Percentiles rank a stretch among this genome's conserved stretches.
Conservation (phyloP, 495 filamentous ascomycete species). For the Aspergillus saccharolyticus region DNA sequence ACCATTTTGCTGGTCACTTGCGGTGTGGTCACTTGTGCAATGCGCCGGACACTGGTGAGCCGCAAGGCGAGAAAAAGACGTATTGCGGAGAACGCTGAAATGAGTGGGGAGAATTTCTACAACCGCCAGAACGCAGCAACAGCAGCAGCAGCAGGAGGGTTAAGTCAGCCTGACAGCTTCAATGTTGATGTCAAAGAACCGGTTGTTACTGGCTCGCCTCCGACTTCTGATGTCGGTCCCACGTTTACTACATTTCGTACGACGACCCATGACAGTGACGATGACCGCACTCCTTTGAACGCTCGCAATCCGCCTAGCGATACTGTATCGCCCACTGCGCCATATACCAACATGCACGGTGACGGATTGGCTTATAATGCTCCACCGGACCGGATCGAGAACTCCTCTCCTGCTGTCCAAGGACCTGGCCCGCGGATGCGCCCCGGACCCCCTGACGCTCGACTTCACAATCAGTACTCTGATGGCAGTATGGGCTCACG, state of each 20-base stretch:
- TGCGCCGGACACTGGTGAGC: conserved; percentile 89
- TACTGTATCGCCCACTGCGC: conserved; percentile 19
- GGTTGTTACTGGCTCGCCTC: conserved; percentile 43
- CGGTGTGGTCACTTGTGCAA: conserved; percentile 88
- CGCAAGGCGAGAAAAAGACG: conserved; percentile 87
- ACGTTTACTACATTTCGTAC: conserved; percentile 76
- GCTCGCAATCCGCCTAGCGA: conserved; percentile 45
- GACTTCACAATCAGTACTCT: conserved; percentile 56
- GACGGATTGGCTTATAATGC: conserved; percentile 30
- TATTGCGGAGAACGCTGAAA: conserved; percentile 88
- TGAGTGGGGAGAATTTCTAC: conserved; percentile 92
- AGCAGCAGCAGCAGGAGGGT: conserved; percentile 31
- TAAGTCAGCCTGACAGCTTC: conserved; percentile 33
- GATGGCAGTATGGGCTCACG: conserved; percentile 53
- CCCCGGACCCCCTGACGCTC: conserved; percentile 41
- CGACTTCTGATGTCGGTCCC: conserved; percentile 53
- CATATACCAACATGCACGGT: conserved; percentile 17
- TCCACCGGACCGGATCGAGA: conserved; percentile 66
- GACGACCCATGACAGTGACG: conserved; percentile 57
- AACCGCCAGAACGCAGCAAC: conserved; percentile 58
- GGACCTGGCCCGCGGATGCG: conserved; percentile 37
- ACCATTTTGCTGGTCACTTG: conserved; percentile 81
- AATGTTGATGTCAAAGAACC: conserved; percentile 49
- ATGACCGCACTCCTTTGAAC: conserved; percentile 83
- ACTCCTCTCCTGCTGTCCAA: conserved; percentile 42